Evolutionary conservation across 2,329 filamentous ascomycete species (phyloP), one percentile per base, ranked within the genome.

Genomic region (Ophiostoma himal-ulmi): DNA sequence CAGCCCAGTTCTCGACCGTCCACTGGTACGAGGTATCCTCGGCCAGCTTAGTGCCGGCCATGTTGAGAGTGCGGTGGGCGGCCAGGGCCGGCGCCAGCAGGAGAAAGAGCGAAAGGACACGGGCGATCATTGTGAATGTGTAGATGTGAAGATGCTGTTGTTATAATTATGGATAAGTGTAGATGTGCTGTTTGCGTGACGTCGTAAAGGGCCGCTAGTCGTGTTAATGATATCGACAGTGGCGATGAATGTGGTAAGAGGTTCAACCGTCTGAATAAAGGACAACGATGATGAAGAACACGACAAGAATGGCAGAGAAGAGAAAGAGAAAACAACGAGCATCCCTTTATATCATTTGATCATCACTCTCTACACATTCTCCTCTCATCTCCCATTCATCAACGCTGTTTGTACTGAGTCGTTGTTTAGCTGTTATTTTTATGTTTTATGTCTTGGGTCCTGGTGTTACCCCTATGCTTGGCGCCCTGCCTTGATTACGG

Each of bases 31-130:
- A 37, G 3, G 60, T 11, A 37, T 37, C 34, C 34, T 65, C 34
- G 36, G n/a, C 62, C 2, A 65, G 34, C 20, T 22, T 22, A 17
- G n/a, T 37, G 60, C 34, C 22, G 34, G 60, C 34, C 36, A 65
- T 22, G 34, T 62, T 62, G 8, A 62, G 5, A 13, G 57, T 62
- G 26, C 57, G 22, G 57, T 37, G 34, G 36, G 62, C 62, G 30
- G 62, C 62, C 1, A 65, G 34, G 36, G 62, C 62, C 62, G 62
- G 36, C 5, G 62, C 62, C 62, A 65, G 36, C 62, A 65, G 62
- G 36, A 22, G 34, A 20, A 65, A 22, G 34, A 65, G n/a, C 34
- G 62, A 65, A 20, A 65, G 36, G 13, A 39, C 36, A 20, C 20
- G 20, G 36, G 62, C 62, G 62, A 65, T 13, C 62, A 65, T 65